Evolutionary conservation across 2,329 filamentous ascomycete species (phyloP).

Genomic region (Aspergillus spinulosporus): DNA sequence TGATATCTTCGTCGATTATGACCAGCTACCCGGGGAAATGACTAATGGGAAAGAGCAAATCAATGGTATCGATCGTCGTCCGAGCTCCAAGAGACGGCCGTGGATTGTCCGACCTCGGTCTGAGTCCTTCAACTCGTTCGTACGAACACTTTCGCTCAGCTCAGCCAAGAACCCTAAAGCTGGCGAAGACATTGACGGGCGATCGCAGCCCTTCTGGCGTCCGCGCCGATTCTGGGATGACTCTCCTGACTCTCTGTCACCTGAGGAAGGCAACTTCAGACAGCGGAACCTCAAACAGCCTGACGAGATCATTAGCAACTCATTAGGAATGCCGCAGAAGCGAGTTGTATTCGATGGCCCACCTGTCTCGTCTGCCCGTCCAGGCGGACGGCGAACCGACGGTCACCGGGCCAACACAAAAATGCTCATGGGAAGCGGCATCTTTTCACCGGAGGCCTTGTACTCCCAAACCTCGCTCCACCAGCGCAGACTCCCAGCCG

Average conservation of each 20-base stretch:
- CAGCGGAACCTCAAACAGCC: constrained; percentile 15
- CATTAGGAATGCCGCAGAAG: constrained; percentile 55
- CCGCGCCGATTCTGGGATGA: constrained; percentile 65
- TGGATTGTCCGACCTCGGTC: constrained; percentile 41
- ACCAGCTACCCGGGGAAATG: constrained; percentile 36
- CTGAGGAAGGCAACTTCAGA: constrained; percentile 4
- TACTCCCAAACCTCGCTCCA: constrained; percentile 36
- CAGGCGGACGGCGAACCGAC: constrained; percentile 28
- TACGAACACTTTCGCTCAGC: constrained; percentile 41
- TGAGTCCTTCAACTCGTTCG: constrained; percentile 41
- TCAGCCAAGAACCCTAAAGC: constrained; percentile 46
- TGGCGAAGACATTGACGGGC: constrained; percentile 48
- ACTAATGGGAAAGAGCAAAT: constrained; percentile 19
- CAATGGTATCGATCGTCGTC: constrained; percentile 31
- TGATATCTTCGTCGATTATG: constrained; percentile 45
- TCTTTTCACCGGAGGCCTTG: constrained; percentile 28
- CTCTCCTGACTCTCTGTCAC: constrained; percentile 43
- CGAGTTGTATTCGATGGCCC: constrained; percentile 46
- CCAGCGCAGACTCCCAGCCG: constrained; percentile 29
- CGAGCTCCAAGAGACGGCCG: constrained; percentile 41
- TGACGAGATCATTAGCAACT: constrained; percentile 55
- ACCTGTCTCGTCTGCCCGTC: constrained; percentile 35
- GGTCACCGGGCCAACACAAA: constrained; percentile 32
- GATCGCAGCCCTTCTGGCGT: constrained; percentile 62
- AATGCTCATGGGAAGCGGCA: constrained; percentile 33